Evolutionary conservation across 1,139 yeast genomes (phyloP).

Genomic region (Saccharomyces hybrid): DNA sequence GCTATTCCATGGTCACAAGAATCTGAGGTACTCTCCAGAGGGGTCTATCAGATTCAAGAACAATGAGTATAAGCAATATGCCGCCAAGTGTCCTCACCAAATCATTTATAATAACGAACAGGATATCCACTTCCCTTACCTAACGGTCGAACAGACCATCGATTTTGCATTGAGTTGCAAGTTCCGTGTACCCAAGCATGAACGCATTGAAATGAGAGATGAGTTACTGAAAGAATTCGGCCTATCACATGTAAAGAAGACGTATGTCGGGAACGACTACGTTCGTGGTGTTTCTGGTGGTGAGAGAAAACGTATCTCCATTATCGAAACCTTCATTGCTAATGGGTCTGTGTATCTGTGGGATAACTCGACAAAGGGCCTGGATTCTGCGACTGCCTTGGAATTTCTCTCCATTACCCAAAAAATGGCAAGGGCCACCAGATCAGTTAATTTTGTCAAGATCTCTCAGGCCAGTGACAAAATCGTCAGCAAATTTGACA

Average conservation of each 20-base stretch:
- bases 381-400: constrained; percentile 45
- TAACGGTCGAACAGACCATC: constrained; percentile 43
- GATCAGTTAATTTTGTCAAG: constrained; percentile 41
- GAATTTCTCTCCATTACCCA: constrained; percentile 42
- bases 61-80: constrained; percentile 21
- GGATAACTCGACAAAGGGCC: constrained; percentile 51
- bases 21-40: constrained; percentile 31
- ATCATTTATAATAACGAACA: constrained; percentile 43
- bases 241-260: constrained; percentile 35
- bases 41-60: constrained; percentile 22
- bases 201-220: constrained; percentile 34
- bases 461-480: constrained; percentile 47
- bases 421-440: constrained; percentile 38
- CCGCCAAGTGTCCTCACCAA: constrained; percentile 29
- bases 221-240: constrained; percentile 38
- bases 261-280: constrained; percentile 39
- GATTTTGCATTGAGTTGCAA: constrained; percentile 33
- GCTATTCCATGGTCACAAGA: constrained; percentile 16
- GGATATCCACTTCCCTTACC: constrained; percentile 44
- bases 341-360: constrained; percentile 43
- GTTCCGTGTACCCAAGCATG: constrained; percentile 32
- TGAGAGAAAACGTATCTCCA: constrained; percentile 40
- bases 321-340: constrained; percentile 43
- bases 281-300: constrained; percentile 42
- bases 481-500: constrained; percentile 42